Percentiles rank a stretch among this genome's conserved stretches.
Conservation (phyloP, 805 yeast genomes). For the Schizosaccharomyces cryophilus region DNA sequence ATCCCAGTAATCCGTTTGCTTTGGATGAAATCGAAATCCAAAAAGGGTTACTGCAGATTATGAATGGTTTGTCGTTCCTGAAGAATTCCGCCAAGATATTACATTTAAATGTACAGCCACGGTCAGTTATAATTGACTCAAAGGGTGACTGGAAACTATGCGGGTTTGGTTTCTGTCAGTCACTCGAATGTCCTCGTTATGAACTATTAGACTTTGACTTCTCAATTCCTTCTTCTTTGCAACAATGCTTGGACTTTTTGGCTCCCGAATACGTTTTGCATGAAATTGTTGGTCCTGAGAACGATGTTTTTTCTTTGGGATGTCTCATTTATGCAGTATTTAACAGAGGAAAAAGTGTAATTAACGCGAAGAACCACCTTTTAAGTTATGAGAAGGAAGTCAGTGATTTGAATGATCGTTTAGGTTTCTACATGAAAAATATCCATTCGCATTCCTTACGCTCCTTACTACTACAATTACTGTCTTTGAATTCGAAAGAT, state of each 20-base stretch:
- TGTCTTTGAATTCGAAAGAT: constrained; percentile 32
- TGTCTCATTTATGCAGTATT: constrained; percentile 49
- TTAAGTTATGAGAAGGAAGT: constrained; percentile 18
- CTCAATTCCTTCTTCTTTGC: constrained; percentile 47
- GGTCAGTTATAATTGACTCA: constrained; percentile 48
- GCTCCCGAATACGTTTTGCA: constrained; percentile 70
- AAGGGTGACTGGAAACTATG: constrained; percentile 79
- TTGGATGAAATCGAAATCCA: constrained; percentile 31
- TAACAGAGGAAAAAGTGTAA: constrained; percentile 19
- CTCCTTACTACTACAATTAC: constrained; percentile 25
- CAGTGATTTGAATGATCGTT: constrained; percentile 7
- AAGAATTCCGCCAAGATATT: constrained; percentile 53
- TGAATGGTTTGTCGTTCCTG: constrained; percentile 57
- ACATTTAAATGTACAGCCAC: constrained; percentile 59
- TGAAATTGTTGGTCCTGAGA: constrained; percentile 32
- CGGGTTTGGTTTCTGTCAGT: constrained; percentile 41
- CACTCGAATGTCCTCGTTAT: constrained; percentile 23
- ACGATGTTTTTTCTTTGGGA: constrained; percentile 72
- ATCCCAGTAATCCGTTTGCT: neutral
- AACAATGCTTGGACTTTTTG: constrained; percentile 42
- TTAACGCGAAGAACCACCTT: constrained; percentile 29
- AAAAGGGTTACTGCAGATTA: constrained; percentile 58
- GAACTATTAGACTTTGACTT: constrained; percentile 51
- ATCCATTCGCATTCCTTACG: constrained; percentile 27
- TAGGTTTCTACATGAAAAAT: neutral